Evolutionary conservation across 768 basidiomycete genomes (phyloP).

Genomic region (Leccinum boreale): DNA sequence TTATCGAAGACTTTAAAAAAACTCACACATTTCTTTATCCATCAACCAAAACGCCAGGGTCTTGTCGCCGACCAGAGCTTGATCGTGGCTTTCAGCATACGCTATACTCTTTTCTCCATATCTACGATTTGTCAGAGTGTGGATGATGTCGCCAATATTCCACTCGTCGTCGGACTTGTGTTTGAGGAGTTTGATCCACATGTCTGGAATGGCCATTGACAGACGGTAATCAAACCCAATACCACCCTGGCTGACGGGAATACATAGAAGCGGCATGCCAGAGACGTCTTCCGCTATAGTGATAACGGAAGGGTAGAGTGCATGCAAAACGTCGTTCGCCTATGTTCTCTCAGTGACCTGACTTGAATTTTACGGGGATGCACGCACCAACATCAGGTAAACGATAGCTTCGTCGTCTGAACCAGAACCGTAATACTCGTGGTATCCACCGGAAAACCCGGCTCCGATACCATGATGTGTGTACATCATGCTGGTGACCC

Average conservation of each 20-base stretch:
- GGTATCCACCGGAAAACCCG: constrained; percentile 97
- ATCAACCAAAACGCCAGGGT: constrained; percentile 99
- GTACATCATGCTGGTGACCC: constrained; percentile 99
- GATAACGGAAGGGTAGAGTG: constrained; percentile 72
- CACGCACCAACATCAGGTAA: constrained; percentile 93
- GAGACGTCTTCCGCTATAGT: constrained; percentile 99
- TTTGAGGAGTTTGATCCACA: constrained; percentile 99
- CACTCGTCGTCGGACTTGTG: constrained; percentile 85
- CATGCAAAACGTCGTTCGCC: constrained; percentile 91
- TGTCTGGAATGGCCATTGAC: constrained; percentile 98
- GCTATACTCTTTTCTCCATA: constrained; percentile 89
- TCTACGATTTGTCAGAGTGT: constrained; percentile 87
- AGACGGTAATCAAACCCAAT: constrained; percentile 97
- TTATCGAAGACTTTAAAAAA: constrained; percentile 15
- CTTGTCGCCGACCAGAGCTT: constrained; percentile 98
- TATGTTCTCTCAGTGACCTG: constrained; percentile 31
- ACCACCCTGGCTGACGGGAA: constrained; percentile 76
- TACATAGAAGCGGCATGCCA: constrained; percentile 94
- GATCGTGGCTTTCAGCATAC: constrained; percentile 95
- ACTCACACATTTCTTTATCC: constrained; percentile 99
- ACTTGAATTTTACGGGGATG: neutral
- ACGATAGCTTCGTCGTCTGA: constrained; percentile 89
- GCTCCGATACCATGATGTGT: constrained; percentile 95
- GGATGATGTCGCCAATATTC: constrained; percentile 83
- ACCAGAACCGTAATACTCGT: constrained; percentile 90